These are phyloP conservation scores for Cladosporium sp. DNA, from an alignment of 2,329 filamentous ascomycete species.

Conservation along the genomic window DNA sequence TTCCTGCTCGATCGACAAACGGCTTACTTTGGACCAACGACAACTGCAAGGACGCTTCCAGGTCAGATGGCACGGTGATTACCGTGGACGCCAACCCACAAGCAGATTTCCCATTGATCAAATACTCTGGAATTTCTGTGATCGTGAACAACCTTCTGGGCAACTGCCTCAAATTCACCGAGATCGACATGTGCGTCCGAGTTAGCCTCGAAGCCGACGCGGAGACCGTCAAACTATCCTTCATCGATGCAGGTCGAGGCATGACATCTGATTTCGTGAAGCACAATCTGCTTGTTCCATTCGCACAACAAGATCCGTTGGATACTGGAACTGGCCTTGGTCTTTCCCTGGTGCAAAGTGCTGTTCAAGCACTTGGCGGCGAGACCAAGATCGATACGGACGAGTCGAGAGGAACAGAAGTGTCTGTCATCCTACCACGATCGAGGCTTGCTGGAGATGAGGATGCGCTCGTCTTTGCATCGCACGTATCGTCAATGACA, in stretches of 20 bases:
- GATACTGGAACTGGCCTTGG: slow-evolving; percentile 63
- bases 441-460: not conserved
- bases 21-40: not conserved
- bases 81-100: slow-evolving; percentile 12
- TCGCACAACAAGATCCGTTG: slow-evolving; percentile 62
- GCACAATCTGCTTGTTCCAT: slow-evolving; percentile 61
- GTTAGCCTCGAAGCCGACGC: slow-evolving; percentile 35
- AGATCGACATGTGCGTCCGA: slow-evolving; percentile 39
- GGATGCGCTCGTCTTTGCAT: not conserved
- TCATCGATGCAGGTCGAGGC: slow-evolving; percentile 65
- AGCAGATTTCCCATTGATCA: slow-evolving; percentile 7
- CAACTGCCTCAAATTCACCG: slow-evolving; percentile 49
- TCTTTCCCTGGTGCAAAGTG: slow-evolving; percentile 60
- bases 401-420: slow-evolving; percentile 23
- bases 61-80: slow-evolving; percentile 5
- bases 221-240: slow-evolving; percentile 28
- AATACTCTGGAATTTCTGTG: slow-evolving; percentile 5
- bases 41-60: not conserved
- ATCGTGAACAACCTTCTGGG: slow-evolving; percentile 30
- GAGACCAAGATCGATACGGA: slow-evolving; percentile 44
- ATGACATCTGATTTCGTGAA: slow-evolving; percentile 63
- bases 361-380: slow-evolving; percentile 61
- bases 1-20: slow-evolving; percentile 8
- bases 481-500: no score
- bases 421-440: slow-evolving; percentile 19